phyloP scores from a whole-genome alignment of 2,329 filamentous ascomycete species.

The Aspergillus sp. region DNA sequence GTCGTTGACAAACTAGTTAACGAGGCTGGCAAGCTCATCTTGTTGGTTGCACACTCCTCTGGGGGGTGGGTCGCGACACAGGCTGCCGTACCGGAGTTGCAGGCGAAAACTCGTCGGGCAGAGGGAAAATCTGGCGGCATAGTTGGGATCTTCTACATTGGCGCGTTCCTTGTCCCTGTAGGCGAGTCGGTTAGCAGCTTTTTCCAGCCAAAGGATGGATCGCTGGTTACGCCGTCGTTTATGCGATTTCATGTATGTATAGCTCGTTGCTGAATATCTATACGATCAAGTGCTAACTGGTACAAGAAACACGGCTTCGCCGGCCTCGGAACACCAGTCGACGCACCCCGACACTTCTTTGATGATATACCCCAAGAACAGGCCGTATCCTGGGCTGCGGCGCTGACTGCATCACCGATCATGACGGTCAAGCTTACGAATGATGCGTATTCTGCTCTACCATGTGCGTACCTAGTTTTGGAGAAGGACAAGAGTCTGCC shows the following conservation, averaged over 20 bases:
- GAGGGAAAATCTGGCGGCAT: no score
- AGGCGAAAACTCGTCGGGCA: no score
- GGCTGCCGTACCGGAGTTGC: no score
- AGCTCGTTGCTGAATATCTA: background rate
- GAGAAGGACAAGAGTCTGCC: slow-evolving; percentile 36
- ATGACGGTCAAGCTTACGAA: slow-evolving; percentile 35
- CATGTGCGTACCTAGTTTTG: slow-evolving; percentile 40
- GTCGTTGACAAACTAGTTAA: background rate
- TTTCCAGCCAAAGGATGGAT: no score
- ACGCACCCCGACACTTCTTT: no score
- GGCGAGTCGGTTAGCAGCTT: no score
- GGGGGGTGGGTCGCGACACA: no score
- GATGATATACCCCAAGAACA: no score
- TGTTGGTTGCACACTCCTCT: no score
- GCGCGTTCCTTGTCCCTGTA: no score
- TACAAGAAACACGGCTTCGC: background rate
- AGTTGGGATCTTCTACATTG: no score
- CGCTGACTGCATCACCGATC: slow-evolving; percentile 32
- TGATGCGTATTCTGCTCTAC: slow-evolving; percentile 35
- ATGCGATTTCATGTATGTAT: background rate
- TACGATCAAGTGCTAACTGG: no score
- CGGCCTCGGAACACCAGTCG: background rate
- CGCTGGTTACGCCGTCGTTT: background rate
- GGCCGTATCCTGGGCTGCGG: background rate
- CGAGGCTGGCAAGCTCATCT: background rate